A percentile compares a stretch with the other conserved stretches of the same genome.
Conservation (phyloP, 1,284 basidiomycete genomes). For the Athelia sp. region DNA sequence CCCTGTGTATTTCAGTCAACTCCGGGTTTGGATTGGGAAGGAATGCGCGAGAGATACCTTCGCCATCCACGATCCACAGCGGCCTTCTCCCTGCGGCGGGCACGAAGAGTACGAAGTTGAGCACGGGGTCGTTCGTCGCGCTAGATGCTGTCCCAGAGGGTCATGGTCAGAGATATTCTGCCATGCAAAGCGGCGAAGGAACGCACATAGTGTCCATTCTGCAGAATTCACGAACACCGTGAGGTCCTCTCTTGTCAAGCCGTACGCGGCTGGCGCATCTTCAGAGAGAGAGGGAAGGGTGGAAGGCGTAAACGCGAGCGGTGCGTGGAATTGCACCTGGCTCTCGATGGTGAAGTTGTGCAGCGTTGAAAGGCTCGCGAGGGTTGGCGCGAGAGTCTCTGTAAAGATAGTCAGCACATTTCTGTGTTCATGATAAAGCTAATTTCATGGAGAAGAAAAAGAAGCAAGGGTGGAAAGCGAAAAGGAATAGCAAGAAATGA, state of each 20-base stretch:
- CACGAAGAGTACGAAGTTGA: slow-evolving; percentile 91
- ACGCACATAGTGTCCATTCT: slow-evolving; percentile 87
- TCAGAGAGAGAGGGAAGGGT: slow-evolving; percentile 33
- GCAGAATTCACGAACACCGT: slow-evolving; percentile 94
- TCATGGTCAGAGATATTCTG: slow-evolving; percentile 4
- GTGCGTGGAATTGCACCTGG: slow-evolving; percentile 90
- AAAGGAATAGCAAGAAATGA: too few relatives aligned
- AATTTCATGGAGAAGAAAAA: too few relatives aligned
- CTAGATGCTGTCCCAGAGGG: slow-evolving; percentile 57
- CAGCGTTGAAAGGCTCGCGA: slow-evolving; percentile 56
- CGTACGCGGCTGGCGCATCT: slow-evolving; percentile 31
- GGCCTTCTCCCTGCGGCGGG: slow-evolving; percentile 71
- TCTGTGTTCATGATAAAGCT: too few relatives aligned
- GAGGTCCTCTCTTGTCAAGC: slow-evolving; percentile 74
- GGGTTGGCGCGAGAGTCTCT: slow-evolving; percentile 71
- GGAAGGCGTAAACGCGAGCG: slow-evolving; percentile 77
- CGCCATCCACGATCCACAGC: slow-evolving; percentile 57
- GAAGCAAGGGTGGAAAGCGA: slow-evolving; percentile 4
- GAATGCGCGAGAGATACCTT: slow-evolving; percentile 46
- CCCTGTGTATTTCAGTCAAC: slow-evolving; percentile 26
- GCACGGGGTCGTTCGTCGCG: slow-evolving; percentile 84
- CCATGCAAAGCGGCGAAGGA: slow-evolving; percentile 1
- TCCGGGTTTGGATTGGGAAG: slow-evolving; percentile 2
- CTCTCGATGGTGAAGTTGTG: slow-evolving; percentile 94
- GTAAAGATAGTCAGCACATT: too few relatives aligned